Evolutionary conservation across 805 yeast species (phyloP).

Genomic region (Suhomyces sp.): DNA sequence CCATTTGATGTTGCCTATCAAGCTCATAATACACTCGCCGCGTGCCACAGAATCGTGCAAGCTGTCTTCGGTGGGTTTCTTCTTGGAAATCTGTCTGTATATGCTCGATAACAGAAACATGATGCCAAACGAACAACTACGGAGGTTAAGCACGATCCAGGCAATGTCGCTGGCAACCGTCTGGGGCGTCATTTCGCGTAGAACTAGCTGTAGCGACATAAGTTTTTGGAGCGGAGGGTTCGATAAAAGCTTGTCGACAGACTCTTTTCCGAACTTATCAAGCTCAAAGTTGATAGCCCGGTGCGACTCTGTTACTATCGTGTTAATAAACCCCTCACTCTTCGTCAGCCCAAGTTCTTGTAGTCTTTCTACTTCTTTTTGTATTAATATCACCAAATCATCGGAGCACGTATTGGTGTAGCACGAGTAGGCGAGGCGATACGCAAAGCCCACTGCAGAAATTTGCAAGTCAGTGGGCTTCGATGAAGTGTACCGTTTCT

Average conservation of each 20-base stretch:
- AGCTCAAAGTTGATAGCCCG: slow-evolving; percentile 70
- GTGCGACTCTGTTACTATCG: slow-evolving; percentile 64
- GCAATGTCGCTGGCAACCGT: slow-evolving; percentile 50
- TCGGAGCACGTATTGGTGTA: slow-evolving; percentile 65
- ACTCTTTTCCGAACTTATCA: slow-evolving; percentile 63
- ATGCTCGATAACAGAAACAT: slow-evolving; percentile 60
- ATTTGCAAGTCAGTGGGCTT: slow-evolving; percentile 34
- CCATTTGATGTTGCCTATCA: slow-evolving; percentile 85
- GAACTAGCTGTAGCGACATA: slow-evolving; percentile 61
- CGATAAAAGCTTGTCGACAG: slow-evolving; percentile 69
- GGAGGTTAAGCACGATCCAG: slow-evolving; percentile 61
- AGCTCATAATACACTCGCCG: slow-evolving; percentile 57
- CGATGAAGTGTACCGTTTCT: slow-evolving; percentile 8
- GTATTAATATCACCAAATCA: slow-evolving; percentile 61
- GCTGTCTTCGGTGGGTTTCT: slow-evolving; percentile 50
- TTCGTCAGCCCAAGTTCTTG: slow-evolving; percentile 12
- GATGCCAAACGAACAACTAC: slow-evolving; percentile 68
- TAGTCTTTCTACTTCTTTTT: slow-evolving; percentile 38
- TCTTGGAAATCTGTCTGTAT: slow-evolving; percentile 63
- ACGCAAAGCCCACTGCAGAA: slow-evolving; percentile 59
- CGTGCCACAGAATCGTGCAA: slow-evolving; percentile 53
- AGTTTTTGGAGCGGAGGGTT: slow-evolving; percentile 77
- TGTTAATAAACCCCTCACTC: slow-evolving; percentile 27
- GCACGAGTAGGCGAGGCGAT: slow-evolving; percentile 66
- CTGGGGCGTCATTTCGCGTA: slow-evolving; percentile 45